These are phyloP conservation scores for Sphagnum contortum DNA, from an alignment of 225 moss, liverwort and hornwort species.

Conservation along the genomic window DNA sequence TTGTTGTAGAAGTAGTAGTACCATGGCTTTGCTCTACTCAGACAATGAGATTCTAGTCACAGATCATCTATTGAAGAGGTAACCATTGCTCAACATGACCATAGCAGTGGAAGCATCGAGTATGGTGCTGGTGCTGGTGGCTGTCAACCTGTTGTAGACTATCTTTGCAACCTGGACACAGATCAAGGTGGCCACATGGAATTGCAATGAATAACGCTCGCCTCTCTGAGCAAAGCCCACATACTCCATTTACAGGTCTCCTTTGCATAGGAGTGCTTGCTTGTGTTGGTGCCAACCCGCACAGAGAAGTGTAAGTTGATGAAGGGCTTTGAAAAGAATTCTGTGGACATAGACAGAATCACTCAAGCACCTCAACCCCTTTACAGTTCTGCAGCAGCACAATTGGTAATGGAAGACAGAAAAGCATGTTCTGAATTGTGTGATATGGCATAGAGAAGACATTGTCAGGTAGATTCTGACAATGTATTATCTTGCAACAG, in stretches of 20 bases:
- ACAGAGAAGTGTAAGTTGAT: conserved; percentile 4
- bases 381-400: neutral
- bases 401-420: conserved; percentile 37
- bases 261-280: conserved; percentile 3
- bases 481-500: too few relatives aligned
- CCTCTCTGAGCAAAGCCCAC: conserved; percentile 64
- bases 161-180: conserved; percentile 72
- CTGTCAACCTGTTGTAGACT: conserved; percentile 31
- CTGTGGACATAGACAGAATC: too few relatives aligned
- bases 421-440: conserved; percentile 54
- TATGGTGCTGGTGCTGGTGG: conserved; percentile 9
- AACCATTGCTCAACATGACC: conserved; percentile 76
- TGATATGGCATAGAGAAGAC: too few relatives aligned
- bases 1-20: too few relatives aligned
- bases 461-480: too few relatives aligned
- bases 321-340: too few relatives aligned
- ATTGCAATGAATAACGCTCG: conserved; percentile 73
- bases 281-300: conserved; percentile 18
- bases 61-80: conserved; percentile 48
- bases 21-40: too few relatives aligned
- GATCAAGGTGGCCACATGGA: conserved; percentile 66
- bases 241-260: conserved; percentile 20
- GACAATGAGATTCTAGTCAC: too few relatives aligned
- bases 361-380: too few relatives aligned
- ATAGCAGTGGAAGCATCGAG: conserved; percentile 57